phyloP scores from a whole-genome alignment of 495 filamentous ascomycete genomes.

The Talaromyces liani region DNA sequence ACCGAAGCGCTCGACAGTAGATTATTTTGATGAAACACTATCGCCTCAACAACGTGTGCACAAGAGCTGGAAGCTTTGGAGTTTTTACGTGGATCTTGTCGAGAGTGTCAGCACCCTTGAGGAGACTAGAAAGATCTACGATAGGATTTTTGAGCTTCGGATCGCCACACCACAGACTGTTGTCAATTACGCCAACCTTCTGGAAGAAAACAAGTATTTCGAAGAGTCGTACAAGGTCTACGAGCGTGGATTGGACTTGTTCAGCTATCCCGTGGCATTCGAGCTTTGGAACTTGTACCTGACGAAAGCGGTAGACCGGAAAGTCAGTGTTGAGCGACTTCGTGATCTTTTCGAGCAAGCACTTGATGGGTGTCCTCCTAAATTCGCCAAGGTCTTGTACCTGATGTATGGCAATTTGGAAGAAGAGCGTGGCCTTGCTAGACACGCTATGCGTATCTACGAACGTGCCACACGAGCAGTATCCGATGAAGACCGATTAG shows the following conservation, averaged over 20 bases:
- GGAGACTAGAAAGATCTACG: conserved; percentile 90
- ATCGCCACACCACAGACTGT: conserved; percentile 98
- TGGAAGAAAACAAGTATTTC: conserved; percentile 93
- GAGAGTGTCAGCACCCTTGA: conserved; percentile 88
- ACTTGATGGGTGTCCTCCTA: conserved; percentile 86
- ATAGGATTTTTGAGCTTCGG: conserved; percentile 94
- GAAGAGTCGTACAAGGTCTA: conserved; percentile 98
- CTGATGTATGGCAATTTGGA: conserved; percentile 98
- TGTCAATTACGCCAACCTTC: conserved; percentile 93
- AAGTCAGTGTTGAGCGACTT: conserved; percentile 88
- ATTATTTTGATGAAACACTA: conserved; percentile 95
- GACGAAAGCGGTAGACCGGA: conserved; percentile 92
- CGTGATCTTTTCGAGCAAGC: conserved; percentile 97
- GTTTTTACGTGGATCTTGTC: conserved; percentile 97
- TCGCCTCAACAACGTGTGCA: conserved; percentile 94
- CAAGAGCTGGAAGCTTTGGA: conserved; percentile 99
- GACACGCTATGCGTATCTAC: conserved; percentile 98
- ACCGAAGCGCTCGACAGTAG: conserved; percentile 87
- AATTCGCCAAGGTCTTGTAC: conserved; percentile 93
- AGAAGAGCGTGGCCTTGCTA: conserved; percentile 91
- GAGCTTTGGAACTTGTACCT: conserved; percentile 98
- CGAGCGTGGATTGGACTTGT: conserved; percentile 92
- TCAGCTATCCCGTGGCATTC: conserved; percentile 96
- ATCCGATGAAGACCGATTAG: conserved; percentile 86
- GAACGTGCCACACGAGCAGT: conserved; percentile 95